Evolutionary conservation across 2,329 filamentous ascomycete species (phyloP).

Genomic region (Shiraia sp.): DNA sequence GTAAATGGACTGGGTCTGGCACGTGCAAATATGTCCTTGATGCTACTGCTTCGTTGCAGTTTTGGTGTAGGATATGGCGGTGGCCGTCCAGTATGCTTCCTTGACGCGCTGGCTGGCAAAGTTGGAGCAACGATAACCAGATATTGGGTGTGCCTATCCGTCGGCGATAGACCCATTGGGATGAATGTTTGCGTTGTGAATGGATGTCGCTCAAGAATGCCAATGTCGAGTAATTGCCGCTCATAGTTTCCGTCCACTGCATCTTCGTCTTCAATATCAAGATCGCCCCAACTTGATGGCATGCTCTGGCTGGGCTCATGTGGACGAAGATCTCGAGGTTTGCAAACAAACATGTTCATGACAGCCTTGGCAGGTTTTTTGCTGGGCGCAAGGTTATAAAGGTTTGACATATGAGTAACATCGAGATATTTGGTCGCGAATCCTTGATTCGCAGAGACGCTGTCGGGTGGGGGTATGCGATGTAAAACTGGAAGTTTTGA

Average conservation of each 20-base stretch:
- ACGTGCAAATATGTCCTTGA: constrained; percentile 48
- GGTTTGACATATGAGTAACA: constrained; percentile 73
- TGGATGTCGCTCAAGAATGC: constrained; percentile 85
- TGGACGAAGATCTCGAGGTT: constrained; percentile 62
- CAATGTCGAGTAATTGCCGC: constrained; percentile 62
- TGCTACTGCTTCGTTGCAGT: constrained; percentile 27
- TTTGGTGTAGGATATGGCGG: constrained; percentile 50
- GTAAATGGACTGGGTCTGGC: constrained; percentile 54
- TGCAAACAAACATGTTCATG: constrained; percentile 90
- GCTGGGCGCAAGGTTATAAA: constrained; percentile 70
- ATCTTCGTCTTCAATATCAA: constrained; percentile 40
- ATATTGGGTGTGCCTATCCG: constrained; percentile 60
- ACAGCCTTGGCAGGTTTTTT: constrained; percentile 61
- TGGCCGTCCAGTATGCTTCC: constrained; percentile 30
- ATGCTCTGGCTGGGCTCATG: constrained; percentile 42
- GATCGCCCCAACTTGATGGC: constrained; percentile 40
- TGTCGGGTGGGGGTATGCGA: constrained; percentile 51
- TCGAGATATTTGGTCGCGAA: constrained; percentile 84
- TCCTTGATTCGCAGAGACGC: constrained; percentile 77
- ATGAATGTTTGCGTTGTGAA: constrained; percentile 94
- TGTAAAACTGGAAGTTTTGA: constrained; percentile 52
- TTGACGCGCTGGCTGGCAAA: constrained; percentile 53
- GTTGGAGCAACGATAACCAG: constrained; percentile 89
- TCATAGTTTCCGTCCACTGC: constrained; percentile 25
- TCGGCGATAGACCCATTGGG: constrained; percentile 65